Conservation (phyloP, 495 filamentous ascomycete species). For the Friedmanniomyces simplex region DNA sequence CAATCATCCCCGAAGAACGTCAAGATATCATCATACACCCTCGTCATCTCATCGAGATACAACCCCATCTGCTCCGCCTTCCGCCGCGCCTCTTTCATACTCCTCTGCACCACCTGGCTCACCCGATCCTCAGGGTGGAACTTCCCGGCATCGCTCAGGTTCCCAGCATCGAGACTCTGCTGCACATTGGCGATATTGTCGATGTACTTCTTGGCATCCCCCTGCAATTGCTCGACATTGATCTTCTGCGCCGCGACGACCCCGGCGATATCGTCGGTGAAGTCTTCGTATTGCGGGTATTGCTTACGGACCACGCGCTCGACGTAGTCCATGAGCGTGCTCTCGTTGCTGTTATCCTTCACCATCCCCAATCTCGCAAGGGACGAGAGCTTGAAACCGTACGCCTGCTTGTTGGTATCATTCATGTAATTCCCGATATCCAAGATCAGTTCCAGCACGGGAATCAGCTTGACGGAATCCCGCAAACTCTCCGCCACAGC, state of each 20-base stretch:
- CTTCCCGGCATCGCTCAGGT: conserved; percentile 90
- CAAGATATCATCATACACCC: conserved; percentile 91
- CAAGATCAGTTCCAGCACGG: conserved; percentile 87
- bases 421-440: conserved; percentile 99
- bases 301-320: conserved; percentile 93
- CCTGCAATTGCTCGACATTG: conserved; percentile 83
- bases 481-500: conserved; percentile 77
- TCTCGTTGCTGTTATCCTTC: conserved; percentile 97
- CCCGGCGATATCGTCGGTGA: conserved; percentile 72
- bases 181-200: conserved; percentile 92
- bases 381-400: conserved; percentile 93
- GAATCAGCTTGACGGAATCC: conserved; percentile 86
- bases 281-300: conserved; percentile 90
- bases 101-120: conserved; percentile 77
- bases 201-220: conserved; percentile 88
- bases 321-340: conserved; percentile 90
- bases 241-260: conserved; percentile 81
- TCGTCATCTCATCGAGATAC: conserved; percentile 85
- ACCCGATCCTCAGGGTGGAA: conserved; percentile 97
- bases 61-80: conserved; percentile 95
- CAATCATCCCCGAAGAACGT: conserved; percentile 93
- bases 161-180: conserved; percentile 80
- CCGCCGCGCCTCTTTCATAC: conserved; percentile 90
- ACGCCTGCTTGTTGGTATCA: conserved; percentile 94
- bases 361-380: conserved; percentile 93